Percentiles rank a stretch among this genome's conserved stretches.
Conservation (phyloP, 345 rosid species). For the Camelina sativa region DNA sequence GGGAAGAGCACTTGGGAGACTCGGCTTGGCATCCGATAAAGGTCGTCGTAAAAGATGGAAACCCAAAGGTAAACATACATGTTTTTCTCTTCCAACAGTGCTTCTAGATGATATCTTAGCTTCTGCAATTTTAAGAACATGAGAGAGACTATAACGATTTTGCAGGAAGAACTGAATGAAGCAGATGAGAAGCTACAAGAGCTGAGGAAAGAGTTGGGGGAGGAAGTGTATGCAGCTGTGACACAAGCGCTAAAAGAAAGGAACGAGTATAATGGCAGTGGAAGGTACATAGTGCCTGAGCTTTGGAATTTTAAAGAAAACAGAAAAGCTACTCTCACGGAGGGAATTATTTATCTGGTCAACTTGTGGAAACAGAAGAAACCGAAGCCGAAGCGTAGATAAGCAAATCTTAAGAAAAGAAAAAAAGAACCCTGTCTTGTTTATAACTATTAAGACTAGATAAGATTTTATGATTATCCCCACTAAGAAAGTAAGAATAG, state of each 20-base stretch:
- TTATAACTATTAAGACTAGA: not conserved
- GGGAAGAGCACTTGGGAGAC: constrained; percentile 43
- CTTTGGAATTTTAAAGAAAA: constrained; percentile 58
- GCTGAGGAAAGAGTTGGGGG: constrained; percentile 54
- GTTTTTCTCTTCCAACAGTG: not conserved
- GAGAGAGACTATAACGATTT: not conserved
- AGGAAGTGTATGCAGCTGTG: constrained; percentile 57
- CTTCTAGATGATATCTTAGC: not conserved
- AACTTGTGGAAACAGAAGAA: constrained; percentile 20
- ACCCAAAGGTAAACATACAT: constrained; percentile 20
- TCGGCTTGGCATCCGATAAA: constrained; percentile 45
- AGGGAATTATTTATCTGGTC: constrained; percentile 48
- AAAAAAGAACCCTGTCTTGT: not conserved
- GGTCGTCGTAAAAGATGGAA: constrained; percentile 28
- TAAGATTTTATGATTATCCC: not conserved
- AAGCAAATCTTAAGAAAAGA: not conserved
- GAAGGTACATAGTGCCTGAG: constrained; percentile 59
- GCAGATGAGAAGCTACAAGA: constrained; percentile 57
- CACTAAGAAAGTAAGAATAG: not conserved
- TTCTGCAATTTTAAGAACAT: not conserved
- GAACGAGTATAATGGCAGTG: constrained; percentile 63
- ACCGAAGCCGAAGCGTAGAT: constrained; percentile 29
- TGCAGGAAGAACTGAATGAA: constrained; percentile 56
- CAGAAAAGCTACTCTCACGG: constrained; percentile 56
- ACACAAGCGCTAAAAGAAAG: constrained; percentile 51